Conservation (phyloP, 2,329 filamentous ascomycete genomes). For the Arthrobotrys sphaeroides region DNA sequence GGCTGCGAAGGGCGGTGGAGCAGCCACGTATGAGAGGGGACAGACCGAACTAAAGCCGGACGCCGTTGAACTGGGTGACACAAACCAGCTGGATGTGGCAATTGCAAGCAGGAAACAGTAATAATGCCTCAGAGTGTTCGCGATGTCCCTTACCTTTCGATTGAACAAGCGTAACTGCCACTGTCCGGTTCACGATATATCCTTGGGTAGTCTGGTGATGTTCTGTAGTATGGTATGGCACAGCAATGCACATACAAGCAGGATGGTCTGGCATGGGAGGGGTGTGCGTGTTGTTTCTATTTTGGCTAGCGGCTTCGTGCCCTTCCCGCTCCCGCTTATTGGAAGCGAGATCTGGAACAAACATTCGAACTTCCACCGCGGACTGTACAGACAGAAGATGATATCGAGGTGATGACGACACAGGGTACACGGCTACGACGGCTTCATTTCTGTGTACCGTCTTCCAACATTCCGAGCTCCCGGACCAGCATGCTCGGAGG, state of each 20-base stretch:
- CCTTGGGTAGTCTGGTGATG: background rate
- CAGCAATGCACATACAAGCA: background rate
- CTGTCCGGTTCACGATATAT: background rate
- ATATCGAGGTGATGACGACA: conserved; percentile 11
- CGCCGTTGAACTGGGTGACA: conserved; percentile 33
- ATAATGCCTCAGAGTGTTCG: conserved; percentile 35
- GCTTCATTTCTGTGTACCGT: conserved; percentile 27
- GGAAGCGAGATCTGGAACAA: conserved; percentile 54
- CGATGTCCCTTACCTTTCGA: background rate
- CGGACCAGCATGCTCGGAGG: conserved; percentile 13
- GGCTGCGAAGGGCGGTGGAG: conserved; percentile 44
- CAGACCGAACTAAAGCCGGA: conserved; percentile 21
- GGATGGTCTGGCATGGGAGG: conserved; percentile 7
- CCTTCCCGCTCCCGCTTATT: conserved; percentile 54
- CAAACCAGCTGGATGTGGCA: conserved; percentile 43
- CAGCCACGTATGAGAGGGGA: conserved; percentile 47
- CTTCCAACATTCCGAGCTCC: conserved; percentile 47
- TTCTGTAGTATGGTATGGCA: background rate
- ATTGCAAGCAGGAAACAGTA: conserved; percentile 29
- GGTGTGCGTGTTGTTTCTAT: conserved; percentile 48
- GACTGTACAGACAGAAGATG: conserved; percentile 6
- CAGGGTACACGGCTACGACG: background rate
- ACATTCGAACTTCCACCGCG: conserved; percentile 6
- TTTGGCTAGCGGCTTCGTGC: conserved; percentile 54
- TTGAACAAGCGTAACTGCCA: background rate